These are phyloP conservation scores for Nicotiana undulata DNA, from an alignment of 257 asterid species.

Conservation along the genomic window DNA sequence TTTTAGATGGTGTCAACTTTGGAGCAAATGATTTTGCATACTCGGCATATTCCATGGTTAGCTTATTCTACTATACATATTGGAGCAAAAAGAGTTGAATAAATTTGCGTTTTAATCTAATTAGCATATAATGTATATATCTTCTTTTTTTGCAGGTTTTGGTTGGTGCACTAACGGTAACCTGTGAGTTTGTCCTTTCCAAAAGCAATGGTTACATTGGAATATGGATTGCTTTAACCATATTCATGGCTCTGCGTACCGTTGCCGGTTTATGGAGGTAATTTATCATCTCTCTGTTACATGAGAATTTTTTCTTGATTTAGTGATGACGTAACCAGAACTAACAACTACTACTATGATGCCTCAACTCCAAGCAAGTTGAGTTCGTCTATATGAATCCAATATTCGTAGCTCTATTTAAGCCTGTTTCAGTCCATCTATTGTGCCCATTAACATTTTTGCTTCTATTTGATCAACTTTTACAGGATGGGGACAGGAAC, in stretches of 20 bases:
- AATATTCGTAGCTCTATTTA: too few species aligned
- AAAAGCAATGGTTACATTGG: conserved; percentile 69
- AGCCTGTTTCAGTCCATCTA: too few species aligned
- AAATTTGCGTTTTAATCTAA: background rate
- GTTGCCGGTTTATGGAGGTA: conserved; percentile 92
- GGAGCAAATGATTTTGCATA: conserved; percentile 90
- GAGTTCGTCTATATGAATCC: background rate
- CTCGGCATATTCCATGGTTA: conserved; percentile 92
- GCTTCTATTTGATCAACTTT: background rate
- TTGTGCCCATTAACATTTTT: background rate
- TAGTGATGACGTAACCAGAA: background rate
- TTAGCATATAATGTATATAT: background rate
- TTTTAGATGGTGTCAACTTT: conserved; percentile 81
- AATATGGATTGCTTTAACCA: conserved; percentile 79
- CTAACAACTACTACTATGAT: background rate
- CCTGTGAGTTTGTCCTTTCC: conserved; percentile 51
- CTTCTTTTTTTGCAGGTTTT: conserved; percentile 37
- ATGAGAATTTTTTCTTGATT: background rate
- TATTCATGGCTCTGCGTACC: conserved; percentile 74
- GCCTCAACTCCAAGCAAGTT: too few species aligned
- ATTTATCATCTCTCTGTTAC: background rate
- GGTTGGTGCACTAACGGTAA: conserved; percentile 62
- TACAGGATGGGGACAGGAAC: conserved; percentile 87
- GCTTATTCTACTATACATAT: background rate
- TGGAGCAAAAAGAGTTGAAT: background rate